Evolutionary conservation across 495 filamentous ascomycete genomes (phyloP).

Genomic region (Penicillium canescens): DNA sequence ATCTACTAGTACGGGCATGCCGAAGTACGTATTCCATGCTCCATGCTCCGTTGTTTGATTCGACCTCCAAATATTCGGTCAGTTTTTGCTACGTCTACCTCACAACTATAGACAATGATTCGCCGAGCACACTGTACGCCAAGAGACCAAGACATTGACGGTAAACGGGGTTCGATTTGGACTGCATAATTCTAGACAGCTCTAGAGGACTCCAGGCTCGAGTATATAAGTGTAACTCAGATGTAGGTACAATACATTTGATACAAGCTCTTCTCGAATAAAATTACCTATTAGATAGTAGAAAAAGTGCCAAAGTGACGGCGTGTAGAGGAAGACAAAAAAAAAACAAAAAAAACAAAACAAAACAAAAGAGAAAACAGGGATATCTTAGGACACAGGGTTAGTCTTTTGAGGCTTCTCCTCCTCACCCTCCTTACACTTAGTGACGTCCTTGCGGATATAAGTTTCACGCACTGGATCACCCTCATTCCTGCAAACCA

Average conservation of each 20-base stretch:
- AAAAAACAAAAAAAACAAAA: too few relatives aligned
- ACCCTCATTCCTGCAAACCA: constrained; percentile 59
- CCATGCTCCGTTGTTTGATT: too few relatives aligned
- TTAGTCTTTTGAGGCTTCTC: not conserved
- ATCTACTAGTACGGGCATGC: not conserved
- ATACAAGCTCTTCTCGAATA: not conserved
- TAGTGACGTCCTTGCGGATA: constrained; percentile 42
- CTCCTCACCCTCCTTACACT: constrained; percentile 20
- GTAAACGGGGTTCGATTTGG: constrained; percentile 7
- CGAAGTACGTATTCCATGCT: too few relatives aligned
- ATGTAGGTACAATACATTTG: constrained; percentile 1
- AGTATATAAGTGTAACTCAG: not conserved
- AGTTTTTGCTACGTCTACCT: not conserved
- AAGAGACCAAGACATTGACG: not conserved
- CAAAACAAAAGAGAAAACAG: not conserved
- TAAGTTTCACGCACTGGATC: constrained; percentile 66
- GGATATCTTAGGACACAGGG: not conserved
- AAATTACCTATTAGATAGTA: constrained; percentile 6
- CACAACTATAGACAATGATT: not conserved
- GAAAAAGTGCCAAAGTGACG: not conserved
- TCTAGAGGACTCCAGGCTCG: constrained; percentile 6
- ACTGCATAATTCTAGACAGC: constrained; percentile 15
- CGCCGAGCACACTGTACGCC: not conserved
- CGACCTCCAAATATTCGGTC: not conserved
- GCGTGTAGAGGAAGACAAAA: not conserved